Conservation (phyloP, 192 early-diverging fungal genomes). For the Chytriomyces confervae region DNA sequence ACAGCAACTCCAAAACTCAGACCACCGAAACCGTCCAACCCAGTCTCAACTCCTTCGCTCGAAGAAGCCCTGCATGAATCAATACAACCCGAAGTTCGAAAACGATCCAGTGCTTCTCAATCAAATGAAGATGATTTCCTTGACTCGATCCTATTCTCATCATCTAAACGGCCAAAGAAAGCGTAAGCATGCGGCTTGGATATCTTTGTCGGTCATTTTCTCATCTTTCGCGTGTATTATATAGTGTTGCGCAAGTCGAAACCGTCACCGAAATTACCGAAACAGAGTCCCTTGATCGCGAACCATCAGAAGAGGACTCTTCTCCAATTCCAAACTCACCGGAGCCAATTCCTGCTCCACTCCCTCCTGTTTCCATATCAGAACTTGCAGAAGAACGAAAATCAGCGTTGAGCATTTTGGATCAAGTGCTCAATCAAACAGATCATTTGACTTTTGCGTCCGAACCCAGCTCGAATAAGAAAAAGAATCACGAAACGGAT, state of each 20-base stretch:
- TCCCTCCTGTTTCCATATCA: not conserved
- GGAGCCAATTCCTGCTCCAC: not conserved
- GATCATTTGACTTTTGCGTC: not conserved
- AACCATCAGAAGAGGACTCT: not conserved
- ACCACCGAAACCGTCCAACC: not conserved
- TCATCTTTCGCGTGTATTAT: not conserved
- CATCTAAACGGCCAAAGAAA: not conserved
- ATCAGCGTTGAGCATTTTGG: constrained; percentile 14
- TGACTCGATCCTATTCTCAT: not conserved
- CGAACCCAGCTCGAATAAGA: not conserved
- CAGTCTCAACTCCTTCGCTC: not conserved
- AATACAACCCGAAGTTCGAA: not conserved
- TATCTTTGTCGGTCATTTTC: not conserved
- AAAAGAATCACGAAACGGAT: not conserved
- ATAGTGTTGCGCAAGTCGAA: not conserved
- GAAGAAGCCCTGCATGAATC: not conserved
- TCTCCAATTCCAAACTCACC: not conserved
- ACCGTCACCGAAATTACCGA: not conserved
- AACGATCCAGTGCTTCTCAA: not conserved
- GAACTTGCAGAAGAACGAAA: constrained; percentile 3
- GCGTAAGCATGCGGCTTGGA: not conserved
- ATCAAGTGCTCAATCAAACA: not conserved
- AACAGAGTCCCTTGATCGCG: not conserved
- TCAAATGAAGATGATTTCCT: constrained; percentile 8
- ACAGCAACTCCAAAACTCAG: not conserved